Evolutionary conservation across 208 protist species (phyloP), one percentile per base, ranked within the genome.

Genomic region (Leishmania martiniquensis): DNA sequence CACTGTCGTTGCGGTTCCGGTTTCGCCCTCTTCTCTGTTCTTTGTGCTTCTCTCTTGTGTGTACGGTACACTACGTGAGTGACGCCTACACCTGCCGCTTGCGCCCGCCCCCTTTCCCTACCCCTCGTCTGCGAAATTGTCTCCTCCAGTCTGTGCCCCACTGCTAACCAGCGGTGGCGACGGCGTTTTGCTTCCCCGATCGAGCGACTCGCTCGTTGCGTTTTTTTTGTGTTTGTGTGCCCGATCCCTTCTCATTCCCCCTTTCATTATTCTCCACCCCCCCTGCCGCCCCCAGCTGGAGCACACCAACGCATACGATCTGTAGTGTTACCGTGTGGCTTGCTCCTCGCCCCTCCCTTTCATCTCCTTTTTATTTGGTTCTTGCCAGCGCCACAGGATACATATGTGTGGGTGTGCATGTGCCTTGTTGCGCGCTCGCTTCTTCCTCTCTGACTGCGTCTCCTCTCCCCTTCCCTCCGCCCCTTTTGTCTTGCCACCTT

Each of bases 21-120:
- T 76, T 51, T 67, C 69, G 51, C 34, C 29, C 57, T 15, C 72
- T 71, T 2, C 34, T 70, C 45, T 70, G n/a, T 5, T 10, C 67
- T 66, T 39, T n/a, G 29, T 34, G 13, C 51, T 72, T 49, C 72
- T 72, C 72, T 76, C 70, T 32, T 34, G 44, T 55, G 42, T 25
- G 39, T 72, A 63, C 60, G 32, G 44, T 17, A 29, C 54, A 77
- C n/a, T 39, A n/a, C 20, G 22, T 55, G 34, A 42, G 45, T 49
- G 25, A 25, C 49, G 44, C 62, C 44, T 75, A 32, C 25, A n/a
- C 60, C 60, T 55, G 12, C n/a, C 20, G 49, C 13, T 49, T 72
- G 68, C n/a, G 17, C 34, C 10, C 4, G 12, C 68, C 63, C n/a
- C 20, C 68, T 72, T 3, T 37, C 37, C 29, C 68, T 72, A 5